Evolutionary conservation across 805 yeast species (phyloP).

Genomic region (Candida pseudoglaebosa): DNA sequence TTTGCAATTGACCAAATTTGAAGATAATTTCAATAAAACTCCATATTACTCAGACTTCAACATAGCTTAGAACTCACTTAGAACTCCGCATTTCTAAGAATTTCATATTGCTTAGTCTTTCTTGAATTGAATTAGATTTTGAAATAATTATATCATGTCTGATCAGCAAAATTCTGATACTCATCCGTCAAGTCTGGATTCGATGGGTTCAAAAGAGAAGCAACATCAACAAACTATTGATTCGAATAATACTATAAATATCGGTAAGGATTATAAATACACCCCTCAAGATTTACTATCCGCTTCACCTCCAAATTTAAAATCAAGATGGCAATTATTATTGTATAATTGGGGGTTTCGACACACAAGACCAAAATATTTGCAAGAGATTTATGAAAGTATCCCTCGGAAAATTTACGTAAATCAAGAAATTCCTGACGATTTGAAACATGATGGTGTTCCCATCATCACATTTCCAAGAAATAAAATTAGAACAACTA

Average conservation of each 20-base stretch:
- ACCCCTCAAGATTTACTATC: slow-evolving; percentile 13
- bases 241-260: neutral
- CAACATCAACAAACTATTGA: neutral
- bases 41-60: too few relatives aligned
- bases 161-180: neutral
- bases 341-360: slow-evolving; percentile 19
- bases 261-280: slow-evolving; percentile 3
- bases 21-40: too few relatives aligned
- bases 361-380: slow-evolving; percentile 29
- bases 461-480: slow-evolving; percentile 43
- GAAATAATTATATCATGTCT: too few relatives aligned
- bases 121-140: too few relatives aligned
- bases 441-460: slow-evolving; percentile 24
- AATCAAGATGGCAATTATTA: slow-evolving; percentile 14
- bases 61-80: too few relatives aligned
- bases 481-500: slow-evolving; percentile 60
- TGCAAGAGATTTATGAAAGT: slow-evolving; percentile 33
- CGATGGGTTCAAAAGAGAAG: neutral
- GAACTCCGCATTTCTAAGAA: too few relatives aligned
- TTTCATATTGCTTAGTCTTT: too few relatives aligned
- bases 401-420: slow-evolving; percentile 45
- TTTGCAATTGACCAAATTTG: too few relatives aligned
- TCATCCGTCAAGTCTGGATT: slow-evolving; percentile 1
- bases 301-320: slow-evolving; percentile 21
- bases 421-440: slow-evolving; percentile 46